phyloP scores from a whole-genome alignment of 768 basidiomycete genomes.

The Butyriboletus loyo region DNA sequence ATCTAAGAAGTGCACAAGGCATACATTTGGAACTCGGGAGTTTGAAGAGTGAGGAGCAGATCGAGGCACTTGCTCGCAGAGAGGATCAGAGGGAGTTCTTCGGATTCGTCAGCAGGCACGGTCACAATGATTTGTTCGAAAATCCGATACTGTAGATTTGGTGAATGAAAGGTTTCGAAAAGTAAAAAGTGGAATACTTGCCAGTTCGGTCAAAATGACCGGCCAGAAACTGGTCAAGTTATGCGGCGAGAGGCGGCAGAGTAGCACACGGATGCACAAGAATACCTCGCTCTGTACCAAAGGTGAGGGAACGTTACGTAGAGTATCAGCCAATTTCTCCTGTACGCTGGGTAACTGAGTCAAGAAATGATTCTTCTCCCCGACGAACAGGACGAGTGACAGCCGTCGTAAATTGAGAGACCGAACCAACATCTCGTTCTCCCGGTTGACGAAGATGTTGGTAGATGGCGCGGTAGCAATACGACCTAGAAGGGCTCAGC shows the following conservation, averaged over 20 bases:
- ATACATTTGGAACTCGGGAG: constrained; percentile 97
- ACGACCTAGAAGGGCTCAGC: constrained; percentile 46
- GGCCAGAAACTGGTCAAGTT: constrained; percentile 98
- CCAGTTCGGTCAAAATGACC: constrained; percentile 88
- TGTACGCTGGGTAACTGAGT: constrained; percentile 91
- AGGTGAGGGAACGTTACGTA: constrained; percentile 75
- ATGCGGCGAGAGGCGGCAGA: constrained; percentile 87
- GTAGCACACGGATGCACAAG: constrained; percentile 84
- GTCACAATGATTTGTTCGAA: constrained; percentile 77
- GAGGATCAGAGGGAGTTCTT: constrained; percentile 77
- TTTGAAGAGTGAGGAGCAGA: constrained; percentile 87
- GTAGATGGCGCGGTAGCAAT: constrained; percentile 84
- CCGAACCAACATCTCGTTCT: constrained; percentile 87
- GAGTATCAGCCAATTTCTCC: constrained; percentile 92
- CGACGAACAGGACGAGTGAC: constrained; percentile 81
- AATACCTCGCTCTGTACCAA: constrained; percentile 94
- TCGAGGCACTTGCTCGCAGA: constrained; percentile 95
- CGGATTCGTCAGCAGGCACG: constrained; percentile 78
- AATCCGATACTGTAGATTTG: constrained; percentile 68
- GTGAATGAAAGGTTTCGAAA: background rate
- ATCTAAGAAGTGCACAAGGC: constrained; percentile 4
- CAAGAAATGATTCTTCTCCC: constrained; percentile 89
- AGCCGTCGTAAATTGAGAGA: constrained; percentile 85
- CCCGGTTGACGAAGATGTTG: constrained; percentile 94
- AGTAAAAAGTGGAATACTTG: constrained; percentile 32